Evolutionary conservation across 1,139 yeast species (phyloP), one percentile per base, ranked within the genome.

Genomic region (Yamadazyma siamensis): DNA sequence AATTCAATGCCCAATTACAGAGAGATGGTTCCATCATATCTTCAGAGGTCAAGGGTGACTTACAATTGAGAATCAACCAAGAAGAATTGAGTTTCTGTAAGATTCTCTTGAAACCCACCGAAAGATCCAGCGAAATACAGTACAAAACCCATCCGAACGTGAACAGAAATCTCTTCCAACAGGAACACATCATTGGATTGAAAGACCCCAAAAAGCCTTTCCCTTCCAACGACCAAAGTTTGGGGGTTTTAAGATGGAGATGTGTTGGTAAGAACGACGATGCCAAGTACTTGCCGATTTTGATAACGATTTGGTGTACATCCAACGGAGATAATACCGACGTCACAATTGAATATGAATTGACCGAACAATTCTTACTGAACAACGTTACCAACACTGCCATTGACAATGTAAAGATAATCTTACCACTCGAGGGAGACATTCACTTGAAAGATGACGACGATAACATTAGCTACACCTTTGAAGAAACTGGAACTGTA

Each of bases 71-170:
- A 57, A 80, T 91, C 45, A 88, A 84, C 53, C 75, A 87, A 47
- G 66, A 82, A 10, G 73, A 71, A 20, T 68, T 81, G 41, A 77
- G 94, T 13, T 73, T 73, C 43, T 74, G 87, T 36, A 77, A 75
- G 52, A 70, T 89, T 35, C 54, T 77, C 39, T 67, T 89, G 40
- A 55, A 66, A 28, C 66, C 78, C 23, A 69, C 59, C 27, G 68
- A 66, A 31, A 61, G 65, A 25, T 56, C 65, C 13, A 51, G 65
- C 21, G 75, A 75, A 19, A 71, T 77, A 33, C 91, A 81, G 53
- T 91, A 77, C 67, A 89, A 89, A 59, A 87, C 97, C 17, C 96
- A 91, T 63, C 98, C 98, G 40, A 88, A 89, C 55, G 94, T 91
- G 43, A 96, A 91, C 63, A 81, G 86, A 52, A 66, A 65, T 28